These are phyloP conservation scores for Colletotrichum musicola DNA, from an alignment of 2,329 filamentous ascomycete species.

Conservation along the genomic window DNA sequence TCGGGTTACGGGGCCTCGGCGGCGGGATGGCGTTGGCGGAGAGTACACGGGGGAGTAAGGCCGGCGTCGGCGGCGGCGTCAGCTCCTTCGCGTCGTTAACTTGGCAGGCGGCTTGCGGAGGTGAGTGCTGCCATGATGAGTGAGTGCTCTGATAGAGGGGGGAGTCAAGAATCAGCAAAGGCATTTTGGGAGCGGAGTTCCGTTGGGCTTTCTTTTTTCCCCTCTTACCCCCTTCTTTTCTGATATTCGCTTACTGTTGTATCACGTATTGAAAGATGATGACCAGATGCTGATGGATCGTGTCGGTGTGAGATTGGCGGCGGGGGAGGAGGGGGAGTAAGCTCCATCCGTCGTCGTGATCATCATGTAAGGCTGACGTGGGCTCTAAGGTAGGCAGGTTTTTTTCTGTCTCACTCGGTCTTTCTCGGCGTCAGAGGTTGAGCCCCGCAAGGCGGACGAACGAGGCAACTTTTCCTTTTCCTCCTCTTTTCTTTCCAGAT, in stretches of 20 bases:
- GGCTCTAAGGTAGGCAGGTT: no score
- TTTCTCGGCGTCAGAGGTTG: no score
- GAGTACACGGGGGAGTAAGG: no score
- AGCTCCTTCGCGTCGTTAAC: no score
- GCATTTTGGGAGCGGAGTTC: background rate
- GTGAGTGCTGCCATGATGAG: background rate
- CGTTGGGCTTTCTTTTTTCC: background rate
- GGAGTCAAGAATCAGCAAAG: background rate
- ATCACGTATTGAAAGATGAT: background rate
- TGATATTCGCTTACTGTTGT: constrained; percentile 8
- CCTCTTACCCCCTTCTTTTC: background rate
- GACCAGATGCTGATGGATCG: background rate
- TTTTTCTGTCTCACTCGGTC: no score
- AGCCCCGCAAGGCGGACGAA: background rate
- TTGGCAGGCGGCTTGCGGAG: no score
- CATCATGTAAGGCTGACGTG: no score
- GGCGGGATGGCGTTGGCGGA: background rate
- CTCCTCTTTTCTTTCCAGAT: background rate
- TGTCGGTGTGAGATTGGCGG: background rate
- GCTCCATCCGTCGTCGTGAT: background rate
- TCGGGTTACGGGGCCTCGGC: background rate
- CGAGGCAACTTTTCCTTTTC: background rate
- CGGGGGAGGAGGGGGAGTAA: background rate
- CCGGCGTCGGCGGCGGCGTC: no score
- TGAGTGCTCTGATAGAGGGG: no score